Percentiles rank a stretch among this genome's conserved stretches.
Evolutionary conservation across 345 rosid species (phyloP).

Genomic region (Punica granatum): DNA sequence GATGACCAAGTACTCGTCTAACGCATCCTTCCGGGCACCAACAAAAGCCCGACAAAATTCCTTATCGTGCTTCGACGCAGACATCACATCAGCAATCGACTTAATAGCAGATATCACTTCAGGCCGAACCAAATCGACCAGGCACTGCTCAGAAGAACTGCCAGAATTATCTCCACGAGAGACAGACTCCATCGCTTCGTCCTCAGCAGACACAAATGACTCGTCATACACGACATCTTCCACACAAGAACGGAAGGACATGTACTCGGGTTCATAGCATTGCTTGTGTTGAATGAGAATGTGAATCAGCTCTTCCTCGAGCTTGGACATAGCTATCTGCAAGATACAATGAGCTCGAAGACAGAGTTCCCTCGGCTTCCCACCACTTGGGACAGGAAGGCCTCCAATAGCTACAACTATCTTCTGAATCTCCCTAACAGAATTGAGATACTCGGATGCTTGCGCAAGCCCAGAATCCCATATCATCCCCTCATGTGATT

Average conservation of each 20-base stretch:
- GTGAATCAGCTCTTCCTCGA: constrained; percentile 61
- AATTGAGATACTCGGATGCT: constrained; percentile 42
- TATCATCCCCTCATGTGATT: constrained; percentile 31
- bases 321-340: constrained; percentile 69
- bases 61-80: constrained; percentile 40
- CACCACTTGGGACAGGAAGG: constrained; percentile 20
- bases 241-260: constrained; percentile 29
- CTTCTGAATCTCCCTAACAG: constrained; percentile 37
- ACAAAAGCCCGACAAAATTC: constrained; percentile 48
- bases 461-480: constrained; percentile 44
- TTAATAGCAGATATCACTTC: constrained; percentile 42
- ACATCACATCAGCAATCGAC: constrained; percentile 61
- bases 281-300: constrained; percentile 38
- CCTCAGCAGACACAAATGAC: constrained; percentile 54
- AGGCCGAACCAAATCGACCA: constrained; percentile 45
- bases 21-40: constrained; percentile 40
- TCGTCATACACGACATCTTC: constrained; percentile 39
- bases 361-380: constrained; percentile 36
- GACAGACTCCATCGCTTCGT: constrained; percentile 28
- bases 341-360: constrained; percentile 34
- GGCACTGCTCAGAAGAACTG: constrained; percentile 16
- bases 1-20: constrained; percentile 41
- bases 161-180: constrained; percentile 16
- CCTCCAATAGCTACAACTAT: constrained; percentile 26
- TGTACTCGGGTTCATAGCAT: constrained; percentile 25